phyloP scores from a whole-genome alignment of 2,329 filamentous ascomycete genomes.

The Alternaria novae-zelandiae region DNA sequence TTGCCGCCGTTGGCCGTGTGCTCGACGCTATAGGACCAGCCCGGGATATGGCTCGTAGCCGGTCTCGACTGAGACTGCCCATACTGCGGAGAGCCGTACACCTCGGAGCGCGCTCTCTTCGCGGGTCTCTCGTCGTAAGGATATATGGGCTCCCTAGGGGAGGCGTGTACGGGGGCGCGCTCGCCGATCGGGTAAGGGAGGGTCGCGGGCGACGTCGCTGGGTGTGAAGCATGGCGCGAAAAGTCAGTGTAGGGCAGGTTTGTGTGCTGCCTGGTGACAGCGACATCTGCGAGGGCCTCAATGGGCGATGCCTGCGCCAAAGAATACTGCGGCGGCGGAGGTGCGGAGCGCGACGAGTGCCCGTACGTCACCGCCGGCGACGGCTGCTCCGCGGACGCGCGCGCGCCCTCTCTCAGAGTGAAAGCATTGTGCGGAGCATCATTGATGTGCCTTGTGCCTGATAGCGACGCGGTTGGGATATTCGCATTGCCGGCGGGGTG shows the following conservation, averaged over 20 bases:
- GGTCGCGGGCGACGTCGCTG: slow-evolving; percentile 27
- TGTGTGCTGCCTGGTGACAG: slow-evolving; percentile 44
- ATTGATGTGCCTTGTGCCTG: slow-evolving; percentile 18
- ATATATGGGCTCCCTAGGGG: slow-evolving; percentile 15
- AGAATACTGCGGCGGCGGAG: slow-evolving; percentile 30
- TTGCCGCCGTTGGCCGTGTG: slow-evolving; percentile 44
- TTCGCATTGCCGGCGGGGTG: slow-evolving; percentile 30
- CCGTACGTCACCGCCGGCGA: slow-evolving; percentile 20
- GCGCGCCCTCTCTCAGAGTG: slow-evolving; percentile 3
- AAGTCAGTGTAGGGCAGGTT: slow-evolving; percentile 39
- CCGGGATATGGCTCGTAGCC: slow-evolving; percentile 55
- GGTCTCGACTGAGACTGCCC: slow-evolving; percentile 49
- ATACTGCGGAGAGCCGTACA: slow-evolving; percentile 54
- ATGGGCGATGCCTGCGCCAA: slow-evolving; percentile 47
- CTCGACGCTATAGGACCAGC: slow-evolving; percentile 50
- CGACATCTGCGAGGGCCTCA: slow-evolving; percentile 53
- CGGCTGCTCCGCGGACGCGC: slow-evolving; percentile 17
- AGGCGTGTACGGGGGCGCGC: slow-evolving; percentile 32
- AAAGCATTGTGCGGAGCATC: slow-evolving; percentile 1
- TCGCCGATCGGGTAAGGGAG: slow-evolving; percentile 25
- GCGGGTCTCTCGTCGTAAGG: slow-evolving; percentile 57
- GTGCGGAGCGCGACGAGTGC: slow-evolving; percentile 28
- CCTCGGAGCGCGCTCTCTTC: slow-evolving; percentile 67
- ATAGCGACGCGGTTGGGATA: slow-evolving; percentile 13
- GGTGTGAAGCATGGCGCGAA: slow-evolving; percentile 30